A percentile compares a stretch with the other conserved stretches of the same genome.
Evolutionary conservation across 352 stramenopile genomes (phyloP).

Genomic region (Phytopythium kandeliae): DNA sequence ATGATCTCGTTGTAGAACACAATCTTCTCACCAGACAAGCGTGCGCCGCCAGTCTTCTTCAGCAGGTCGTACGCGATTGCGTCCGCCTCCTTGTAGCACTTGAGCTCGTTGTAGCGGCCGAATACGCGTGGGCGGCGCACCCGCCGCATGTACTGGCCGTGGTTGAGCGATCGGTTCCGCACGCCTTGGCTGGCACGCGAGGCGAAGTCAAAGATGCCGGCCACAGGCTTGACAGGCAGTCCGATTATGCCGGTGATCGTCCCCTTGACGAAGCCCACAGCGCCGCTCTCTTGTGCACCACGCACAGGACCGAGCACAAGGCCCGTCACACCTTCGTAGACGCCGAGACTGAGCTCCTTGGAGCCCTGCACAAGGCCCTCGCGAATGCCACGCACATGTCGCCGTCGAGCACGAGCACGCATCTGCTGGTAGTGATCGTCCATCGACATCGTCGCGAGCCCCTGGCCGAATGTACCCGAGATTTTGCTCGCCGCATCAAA

Average conservation of each 20-base stretch:
- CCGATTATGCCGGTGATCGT: conserved; percentile 87
- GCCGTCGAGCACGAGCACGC: conserved; percentile 64
- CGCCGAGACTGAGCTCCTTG: conserved; percentile 75
- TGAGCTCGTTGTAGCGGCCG: conserved; percentile 86
- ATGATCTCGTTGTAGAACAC: conserved; percentile 87
- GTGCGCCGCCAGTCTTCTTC: conserved; percentile 59
- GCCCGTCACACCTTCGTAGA: conserved; percentile 81
- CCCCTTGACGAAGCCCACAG: conserved; percentile 78
- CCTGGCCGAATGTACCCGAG: conserved; percentile 84
- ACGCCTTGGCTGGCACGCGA: conserved; percentile 83
- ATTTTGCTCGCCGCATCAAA: conserved; percentile 88
- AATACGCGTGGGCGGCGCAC: conserved; percentile 82
- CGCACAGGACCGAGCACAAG: conserved; percentile 80
- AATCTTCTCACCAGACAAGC: conserved; percentile 78
- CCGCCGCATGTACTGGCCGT: conserved; percentile 70
- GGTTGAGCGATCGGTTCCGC: conserved; percentile 74
- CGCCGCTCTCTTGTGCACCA: conserved; percentile 69
- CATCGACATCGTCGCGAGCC: conserved; percentile 78
- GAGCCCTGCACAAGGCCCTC: conserved; percentile 83
- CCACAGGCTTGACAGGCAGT: conserved; percentile 80
- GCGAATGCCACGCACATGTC: conserved; percentile 70
- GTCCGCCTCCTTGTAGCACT: conserved; percentile 86
- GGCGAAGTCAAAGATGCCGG: conserved; percentile 88
- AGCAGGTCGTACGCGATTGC: conserved; percentile 83
- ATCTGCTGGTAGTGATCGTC: conserved; percentile 88